Conservation (phyloP, 805 yeast species). For the Candida broadrunensis region DNA sequence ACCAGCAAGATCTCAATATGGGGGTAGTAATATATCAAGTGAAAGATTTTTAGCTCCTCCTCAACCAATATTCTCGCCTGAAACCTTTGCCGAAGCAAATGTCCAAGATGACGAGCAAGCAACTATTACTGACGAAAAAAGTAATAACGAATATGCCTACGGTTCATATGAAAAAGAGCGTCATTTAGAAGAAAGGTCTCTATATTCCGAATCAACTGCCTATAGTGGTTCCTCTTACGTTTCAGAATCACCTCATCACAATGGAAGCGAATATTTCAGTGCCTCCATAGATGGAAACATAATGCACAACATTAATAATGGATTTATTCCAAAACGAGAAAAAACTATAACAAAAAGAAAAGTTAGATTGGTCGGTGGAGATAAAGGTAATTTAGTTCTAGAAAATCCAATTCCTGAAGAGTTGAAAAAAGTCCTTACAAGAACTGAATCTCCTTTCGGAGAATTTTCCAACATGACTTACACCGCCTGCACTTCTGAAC, state of each 20-base stretch:
- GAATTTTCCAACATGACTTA: constrained; percentile 96
- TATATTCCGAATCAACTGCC: constrained; percentile 34
- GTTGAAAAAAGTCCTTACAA: constrained; percentile 76
- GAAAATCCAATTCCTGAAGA: constrained; percentile 96
- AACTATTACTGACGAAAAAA: constrained; percentile 22
- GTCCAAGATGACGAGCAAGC: constrained; percentile 27
- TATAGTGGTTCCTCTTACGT: constrained; percentile 29
- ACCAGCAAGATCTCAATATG: constrained; percentile 25
- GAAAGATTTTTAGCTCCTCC: constrained; percentile 58
- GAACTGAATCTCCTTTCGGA: constrained; percentile 72
- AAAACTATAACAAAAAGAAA: constrained; percentile 69
- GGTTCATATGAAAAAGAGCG: constrained; percentile 31
- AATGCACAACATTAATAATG: constrained; percentile 41
- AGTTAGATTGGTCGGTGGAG: constrained; percentile 57
- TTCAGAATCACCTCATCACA: constrained; percentile 16
- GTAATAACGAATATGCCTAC: constrained; percentile 25
- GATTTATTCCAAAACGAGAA: constrained; percentile 58
- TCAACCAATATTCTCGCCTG: constrained; percentile 63
- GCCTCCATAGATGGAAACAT: constrained; percentile 46
- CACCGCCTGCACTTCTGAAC: constrained; percentile 93
- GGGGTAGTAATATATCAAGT: constrained; percentile 37
- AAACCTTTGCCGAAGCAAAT: constrained; percentile 60
- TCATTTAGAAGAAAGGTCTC: constrained; percentile 30
- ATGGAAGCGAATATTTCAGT: constrained; percentile 39
- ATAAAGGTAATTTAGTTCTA: constrained; percentile 78